Base-by-base conservation (phyloP, 2,329 filamentous ascomycete genomes). In the Curvularia lunata region DNA sequence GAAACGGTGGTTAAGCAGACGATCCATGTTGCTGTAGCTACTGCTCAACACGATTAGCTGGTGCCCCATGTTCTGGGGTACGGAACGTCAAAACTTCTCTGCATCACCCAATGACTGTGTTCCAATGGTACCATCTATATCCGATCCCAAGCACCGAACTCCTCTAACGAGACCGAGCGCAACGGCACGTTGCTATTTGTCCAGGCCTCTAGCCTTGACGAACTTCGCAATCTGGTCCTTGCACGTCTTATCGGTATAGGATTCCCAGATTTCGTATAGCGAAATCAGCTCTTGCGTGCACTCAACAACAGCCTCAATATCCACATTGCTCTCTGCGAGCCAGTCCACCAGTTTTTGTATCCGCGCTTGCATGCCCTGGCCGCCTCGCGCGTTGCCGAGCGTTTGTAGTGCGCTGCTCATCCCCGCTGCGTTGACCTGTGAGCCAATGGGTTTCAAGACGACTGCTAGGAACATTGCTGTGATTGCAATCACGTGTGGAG, bases 261-360 rank as follows among this genome's bases (percentile, higher is more conserved):
- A 80, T 64, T 89, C 87, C 86, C 87, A 89, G 1, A 86, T 78
- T 71, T 96, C 91, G 73, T 97, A 97, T 62, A 97, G 85, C 3
- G 91, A 93, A 52, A 97, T 91, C 61, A 97, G 85, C 78, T 97
- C 93, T 77, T 97, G 93, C 0, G 91, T 94, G 70, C 90, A 92
- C 76, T 97, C 91, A 49, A 96, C 89, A 75, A 96, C 88, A 30
- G 88, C 89, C 64, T 91, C 87, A 69, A 97, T 90, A 68, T 96
- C 91, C 42, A 97, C 86, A 55, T 87, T 89, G 69, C 91, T 95
- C 72, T 96, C 92, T 1, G 92, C 90, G 55, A 97, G 82, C 89
- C 92, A 97, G 40, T 86, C 85, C 9, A 91, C 85, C 40, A 96
- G 83, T 65, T 89, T 88, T 50, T 85, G 83, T 47, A 91, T 82